A percentile compares a stretch with the other conserved stretches of the same genome.
These are phyloP conservation scores for Trifolium fragiferum DNA, from an alignment of 306 rosid genomes.

Conservation along the genomic window DNA sequence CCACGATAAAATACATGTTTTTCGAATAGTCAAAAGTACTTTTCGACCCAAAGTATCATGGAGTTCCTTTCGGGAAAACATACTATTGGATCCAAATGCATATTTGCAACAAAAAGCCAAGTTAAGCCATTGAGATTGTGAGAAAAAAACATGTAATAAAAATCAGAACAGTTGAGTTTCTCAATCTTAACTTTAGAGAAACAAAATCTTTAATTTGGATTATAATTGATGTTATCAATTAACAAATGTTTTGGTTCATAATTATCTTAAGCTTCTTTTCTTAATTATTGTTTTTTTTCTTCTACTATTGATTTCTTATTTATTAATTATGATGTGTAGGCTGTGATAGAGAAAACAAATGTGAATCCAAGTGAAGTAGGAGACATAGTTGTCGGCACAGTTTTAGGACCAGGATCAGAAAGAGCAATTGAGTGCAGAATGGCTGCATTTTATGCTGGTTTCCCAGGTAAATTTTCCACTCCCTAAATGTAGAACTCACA, in stretches of 20 bases:
- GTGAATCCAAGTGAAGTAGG: constrained; percentile 82
- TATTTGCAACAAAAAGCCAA: no score
- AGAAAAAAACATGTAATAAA: no score
- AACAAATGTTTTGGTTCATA: constrained; percentile 1
- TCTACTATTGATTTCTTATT: constrained; percentile 21
- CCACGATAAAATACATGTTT: no score
- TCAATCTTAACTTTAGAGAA: no score
- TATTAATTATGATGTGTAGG: constrained; percentile 51
- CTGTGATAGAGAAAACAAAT: constrained; percentile 77
- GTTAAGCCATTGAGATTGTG: no score
- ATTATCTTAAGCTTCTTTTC: background rate
- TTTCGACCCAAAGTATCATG: no score
- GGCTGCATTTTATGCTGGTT: constrained; percentile 90
- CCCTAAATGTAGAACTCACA: background rate
- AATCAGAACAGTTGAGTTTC: no score
- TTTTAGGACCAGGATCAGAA: constrained; percentile 81
- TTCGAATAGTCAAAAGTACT: no score
- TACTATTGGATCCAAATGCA: no score
- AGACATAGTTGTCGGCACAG: constrained; percentile 93
- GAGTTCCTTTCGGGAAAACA: no score
- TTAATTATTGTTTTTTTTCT: background rate
- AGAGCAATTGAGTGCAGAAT: constrained; percentile 92
- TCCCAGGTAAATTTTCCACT: constrained; percentile 66
- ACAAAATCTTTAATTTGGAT: background rate
- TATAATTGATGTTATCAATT: constrained; percentile 13